A percentile compares a stretch with the other conserved stretches of the same genome.
Conservation (phyloP, 2,329 filamentous ascomycete genomes). For the Venturia pyrina region DNA sequence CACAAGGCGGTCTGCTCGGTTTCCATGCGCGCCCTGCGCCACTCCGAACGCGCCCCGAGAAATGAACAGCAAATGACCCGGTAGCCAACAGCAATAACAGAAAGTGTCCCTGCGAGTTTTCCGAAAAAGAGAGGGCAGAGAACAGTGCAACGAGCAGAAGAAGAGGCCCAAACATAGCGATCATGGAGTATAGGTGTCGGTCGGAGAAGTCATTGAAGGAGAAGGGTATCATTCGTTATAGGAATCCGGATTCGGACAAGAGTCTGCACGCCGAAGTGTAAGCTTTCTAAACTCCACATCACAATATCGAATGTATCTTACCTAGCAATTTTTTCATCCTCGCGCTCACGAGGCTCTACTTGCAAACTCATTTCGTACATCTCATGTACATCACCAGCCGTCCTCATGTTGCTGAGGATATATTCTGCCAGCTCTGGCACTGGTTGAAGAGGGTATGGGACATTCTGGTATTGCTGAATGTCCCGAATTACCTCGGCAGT, state of each 20-base stretch:
- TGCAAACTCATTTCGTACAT: constrained; percentile 97
- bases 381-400: constrained; percentile 90
- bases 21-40: neutral
- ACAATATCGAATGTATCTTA: constrained; percentile 34
- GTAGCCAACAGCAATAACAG: neutral
- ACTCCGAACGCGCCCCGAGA: neutral
- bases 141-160: neutral
- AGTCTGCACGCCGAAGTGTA: constrained; percentile 29
- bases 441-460: constrained; percentile 83
- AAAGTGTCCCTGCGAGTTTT: neutral
- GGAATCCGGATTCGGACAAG: constrained; percentile 45
- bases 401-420: constrained; percentile 92
- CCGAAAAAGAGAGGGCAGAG: neutral
- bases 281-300: neutral
- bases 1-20: neutral
- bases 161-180: neutral
- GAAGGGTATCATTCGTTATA: constrained; percentile 26
- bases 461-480: constrained; percentile 97
- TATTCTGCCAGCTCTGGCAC: constrained; percentile 93
- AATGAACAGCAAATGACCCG: neutral
- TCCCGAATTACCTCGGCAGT: constrained; percentile 97
- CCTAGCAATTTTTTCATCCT: constrained; percentile 99
- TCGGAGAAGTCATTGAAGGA: neutral
- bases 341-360: constrained; percentile 88
- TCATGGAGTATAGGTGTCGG: neutral